These are phyloP conservation scores for Mycena alexandri DNA, from an alignment of 768 basidiomycete species.

Conservation along the genomic window DNA sequence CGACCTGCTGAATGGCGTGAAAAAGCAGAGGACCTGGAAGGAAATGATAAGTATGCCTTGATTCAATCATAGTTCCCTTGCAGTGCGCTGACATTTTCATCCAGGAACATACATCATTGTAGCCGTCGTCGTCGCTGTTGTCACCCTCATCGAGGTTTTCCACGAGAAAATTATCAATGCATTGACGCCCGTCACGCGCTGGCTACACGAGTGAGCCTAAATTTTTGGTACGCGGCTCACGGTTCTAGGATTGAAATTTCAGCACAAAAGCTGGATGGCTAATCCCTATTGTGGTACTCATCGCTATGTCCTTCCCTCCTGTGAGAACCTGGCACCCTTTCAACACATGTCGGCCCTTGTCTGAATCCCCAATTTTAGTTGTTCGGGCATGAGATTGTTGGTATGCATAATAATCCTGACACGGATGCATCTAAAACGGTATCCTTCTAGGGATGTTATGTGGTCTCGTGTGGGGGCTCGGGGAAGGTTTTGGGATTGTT, in stretches of 20 bases:
- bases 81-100: not conserved
- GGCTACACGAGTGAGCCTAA: slow-evolving; percentile 44
- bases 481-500: slow-evolving; percentile 60
- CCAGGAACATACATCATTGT: slow-evolving; percentile 28
- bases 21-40: not conserved
- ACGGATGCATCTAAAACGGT: no score
- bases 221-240: not conserved
- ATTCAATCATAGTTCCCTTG: not conserved
- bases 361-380: slow-evolving; percentile 33
- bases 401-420: no score
- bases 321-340: slow-evolving; percentile 34
- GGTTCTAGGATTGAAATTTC: not conserved
- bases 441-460: slow-evolving; percentile 47
- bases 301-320: slow-evolving; percentile 58
- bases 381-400: slow-evolving; percentile 61
- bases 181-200: slow-evolving; percentile 55
- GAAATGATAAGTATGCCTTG: slow-evolving; percentile 6
- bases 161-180: slow-evolving; percentile 56
- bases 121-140: slow-evolving; percentile 42
- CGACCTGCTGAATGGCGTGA: slow-evolving; percentile 20
- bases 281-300: slow-evolving; percentile 59
- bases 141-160: slow-evolving; percentile 48
- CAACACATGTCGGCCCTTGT: no score
- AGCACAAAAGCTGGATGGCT: slow-evolving; percentile 48
- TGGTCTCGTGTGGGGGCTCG: slow-evolving; percentile 59